Conservation (phyloP, 495 filamentous ascomycete genomes). For the Darksidea phi region DNA sequence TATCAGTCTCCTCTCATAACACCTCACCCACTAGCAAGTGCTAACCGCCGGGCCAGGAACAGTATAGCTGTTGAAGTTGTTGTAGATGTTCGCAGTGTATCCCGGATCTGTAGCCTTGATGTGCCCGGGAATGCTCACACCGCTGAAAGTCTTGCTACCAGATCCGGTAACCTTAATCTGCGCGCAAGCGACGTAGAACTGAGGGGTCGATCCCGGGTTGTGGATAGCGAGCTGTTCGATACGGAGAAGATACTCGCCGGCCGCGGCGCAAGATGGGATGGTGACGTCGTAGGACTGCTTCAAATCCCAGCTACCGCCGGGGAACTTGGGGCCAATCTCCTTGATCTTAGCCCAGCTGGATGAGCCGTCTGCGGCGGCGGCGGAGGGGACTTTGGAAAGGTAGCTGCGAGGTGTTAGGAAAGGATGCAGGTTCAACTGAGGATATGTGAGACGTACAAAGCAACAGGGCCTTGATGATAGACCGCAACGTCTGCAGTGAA, state of each 20-base stretch:
- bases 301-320: conserved; percentile 38
- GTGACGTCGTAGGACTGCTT: conserved; percentile 42
- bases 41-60: conserved; percentile 52
- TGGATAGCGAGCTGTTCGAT: conserved; percentile 49
- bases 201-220: conserved; percentile 50
- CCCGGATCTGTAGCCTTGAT: conserved; percentile 57
- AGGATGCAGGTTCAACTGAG: not conserved
- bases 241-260: conserved; percentile 37
- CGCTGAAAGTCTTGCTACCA: conserved; percentile 25
- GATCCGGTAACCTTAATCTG: conserved; percentile 35
- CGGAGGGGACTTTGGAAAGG: conserved; percentile 37
- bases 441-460: conserved; percentile 37
- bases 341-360: conserved; percentile 39
- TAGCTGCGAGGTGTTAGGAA: conserved; percentile 32
- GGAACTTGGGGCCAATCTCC: conserved; percentile 39
- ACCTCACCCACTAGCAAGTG: conserved; percentile 21
- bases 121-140: conserved; percentile 52
- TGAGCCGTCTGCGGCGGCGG: conserved; percentile 33
- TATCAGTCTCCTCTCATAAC: not conserved
- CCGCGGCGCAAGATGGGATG: conserved; percentile 34
- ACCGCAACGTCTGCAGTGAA: conserved; percentile 52
- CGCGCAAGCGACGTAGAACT: conserved; percentile 53
- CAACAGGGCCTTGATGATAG: conserved; percentile 61
- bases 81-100: conserved; percentile 56
- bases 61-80: conserved; percentile 52